Conservation (phyloP, 139 green algal species). For the Desmodesmus armatus region DNA sequence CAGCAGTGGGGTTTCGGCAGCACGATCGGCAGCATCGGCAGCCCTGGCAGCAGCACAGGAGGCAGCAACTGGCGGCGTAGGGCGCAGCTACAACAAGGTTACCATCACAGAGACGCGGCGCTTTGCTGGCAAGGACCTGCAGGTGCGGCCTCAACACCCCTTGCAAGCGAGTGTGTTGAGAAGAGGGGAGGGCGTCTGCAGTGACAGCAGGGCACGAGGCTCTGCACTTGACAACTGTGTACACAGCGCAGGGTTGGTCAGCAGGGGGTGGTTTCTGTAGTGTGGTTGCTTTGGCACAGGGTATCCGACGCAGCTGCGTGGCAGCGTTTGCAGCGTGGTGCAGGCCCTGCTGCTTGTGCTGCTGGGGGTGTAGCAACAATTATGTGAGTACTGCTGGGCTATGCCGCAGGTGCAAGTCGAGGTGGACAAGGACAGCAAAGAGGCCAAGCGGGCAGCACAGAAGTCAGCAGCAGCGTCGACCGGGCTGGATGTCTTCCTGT, state of each 20-base stretch:
- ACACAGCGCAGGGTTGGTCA: too few species aligned
- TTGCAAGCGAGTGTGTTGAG: not conserved
- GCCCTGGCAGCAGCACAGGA: conserved; percentile 46
- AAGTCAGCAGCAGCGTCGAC: conserved; percentile 27
- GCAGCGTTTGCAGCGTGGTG: too few species aligned
- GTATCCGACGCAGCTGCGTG: too few species aligned
- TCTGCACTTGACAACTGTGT: too few species aligned
- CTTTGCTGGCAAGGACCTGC: conserved; percentile 88
- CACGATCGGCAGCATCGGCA: conserved; percentile 28
- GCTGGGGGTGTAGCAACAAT: not conserved
- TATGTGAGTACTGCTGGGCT: not conserved
- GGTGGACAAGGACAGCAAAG: conserved; percentile 70
- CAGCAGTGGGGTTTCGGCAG: not conserved
- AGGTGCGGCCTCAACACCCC: conserved; percentile 52
- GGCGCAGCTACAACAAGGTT: conserved; percentile 23
- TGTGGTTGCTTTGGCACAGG: too few species aligned
- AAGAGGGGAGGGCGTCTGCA: too few species aligned
- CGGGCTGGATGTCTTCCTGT: conserved; percentile 72
- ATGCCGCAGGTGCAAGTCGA: conserved; percentile 57
- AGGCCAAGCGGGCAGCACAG: conserved; percentile 65
- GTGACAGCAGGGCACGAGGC: too few species aligned
- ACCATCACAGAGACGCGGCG: conserved; percentile 64
- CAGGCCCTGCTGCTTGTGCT: not conserved
- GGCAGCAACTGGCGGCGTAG: conserved; percentile 24
- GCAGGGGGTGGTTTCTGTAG: too few species aligned